phyloP scores from a whole-genome alignment of 2,329 filamentous ascomycete species.

The Penicillium sp. region DNA sequence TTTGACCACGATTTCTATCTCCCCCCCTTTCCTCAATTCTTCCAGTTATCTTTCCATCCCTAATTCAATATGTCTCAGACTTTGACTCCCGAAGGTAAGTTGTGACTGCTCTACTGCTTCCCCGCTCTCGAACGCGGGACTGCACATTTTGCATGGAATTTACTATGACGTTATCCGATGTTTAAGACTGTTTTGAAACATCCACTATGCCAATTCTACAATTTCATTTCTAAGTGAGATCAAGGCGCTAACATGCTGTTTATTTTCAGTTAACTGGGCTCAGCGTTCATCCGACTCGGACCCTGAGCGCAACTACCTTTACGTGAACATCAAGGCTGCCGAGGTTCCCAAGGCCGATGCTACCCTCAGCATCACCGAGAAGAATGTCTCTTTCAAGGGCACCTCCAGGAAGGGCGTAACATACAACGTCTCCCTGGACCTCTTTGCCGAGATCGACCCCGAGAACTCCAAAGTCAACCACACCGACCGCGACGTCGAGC shows the following conservation, averaged over 20 bases:
- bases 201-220: not conserved
- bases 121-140: constrained; percentile 21
- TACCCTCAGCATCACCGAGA: constrained; percentile 79
- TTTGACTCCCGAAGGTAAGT: constrained; percentile 49
- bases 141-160: constrained; percentile 24
- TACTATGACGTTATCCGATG: constrained; percentile 15
- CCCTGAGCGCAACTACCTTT: constrained; percentile 86
- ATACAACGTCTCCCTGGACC: constrained; percentile 81
- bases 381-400: constrained; percentile 75
- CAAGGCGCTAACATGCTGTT: constrained; percentile 13
- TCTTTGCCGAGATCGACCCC: constrained; percentile 88
- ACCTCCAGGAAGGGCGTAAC: constrained; percentile 81
- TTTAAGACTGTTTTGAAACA: not conserved
- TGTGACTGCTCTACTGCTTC: constrained; percentile 30
- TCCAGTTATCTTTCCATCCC: constrained; percentile 3
- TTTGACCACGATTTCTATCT: constrained; percentile 10
- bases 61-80: constrained; percentile 27
- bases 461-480: constrained; percentile 82
- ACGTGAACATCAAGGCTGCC: constrained; percentile 83
- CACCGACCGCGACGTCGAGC: constrained; percentile 80
- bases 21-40: constrained; percentile 1
- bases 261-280: constrained; percentile 83
- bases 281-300: constrained; percentile 86
- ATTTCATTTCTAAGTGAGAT: not conserved
- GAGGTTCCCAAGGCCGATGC: constrained; percentile 75